A percentile compares a stretch with the other conserved stretches of the same genome.
Conservation (phyloP, 768 basidiomycete genomes). For the Hygrocybe coccinea region DNA sequence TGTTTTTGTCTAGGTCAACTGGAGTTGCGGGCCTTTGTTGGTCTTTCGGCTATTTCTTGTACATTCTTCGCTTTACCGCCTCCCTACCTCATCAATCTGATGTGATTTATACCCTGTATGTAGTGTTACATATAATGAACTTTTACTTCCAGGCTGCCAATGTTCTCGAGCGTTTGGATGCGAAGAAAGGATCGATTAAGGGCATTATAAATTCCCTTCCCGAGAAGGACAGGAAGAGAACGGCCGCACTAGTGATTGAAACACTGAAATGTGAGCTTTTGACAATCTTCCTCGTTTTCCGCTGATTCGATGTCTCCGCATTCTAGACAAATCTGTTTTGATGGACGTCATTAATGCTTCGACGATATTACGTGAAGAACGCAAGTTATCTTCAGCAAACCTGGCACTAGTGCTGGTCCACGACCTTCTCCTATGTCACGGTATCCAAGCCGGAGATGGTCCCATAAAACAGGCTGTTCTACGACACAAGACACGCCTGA, state of each 20-base stretch:
- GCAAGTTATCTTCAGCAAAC: slow-evolving; percentile 68
- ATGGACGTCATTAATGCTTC: slow-evolving; percentile 62
- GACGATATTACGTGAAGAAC: slow-evolving; percentile 69
- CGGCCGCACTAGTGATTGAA: slow-evolving; percentile 85
- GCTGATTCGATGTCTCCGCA: neutral
- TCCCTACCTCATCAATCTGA: slow-evolving; percentile 12
- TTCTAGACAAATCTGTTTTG: slow-evolving; percentile 72
- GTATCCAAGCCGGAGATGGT: slow-evolving; percentile 89
- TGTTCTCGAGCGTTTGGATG: slow-evolving; percentile 78
- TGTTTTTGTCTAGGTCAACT: too few species aligned
- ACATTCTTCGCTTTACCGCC: slow-evolving; percentile 1
- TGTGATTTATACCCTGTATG: slow-evolving; percentile 28
- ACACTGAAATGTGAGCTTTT: slow-evolving; percentile 84
- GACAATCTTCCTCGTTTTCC: neutral
- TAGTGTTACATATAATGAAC: slow-evolving; percentile 58
- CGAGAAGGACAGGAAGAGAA: slow-evolving; percentile 70
- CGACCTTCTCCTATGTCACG: slow-evolving; percentile 70
- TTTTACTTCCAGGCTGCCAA: slow-evolving; percentile 91
- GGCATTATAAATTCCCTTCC: slow-evolving; percentile 70
- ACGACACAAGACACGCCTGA: slow-evolving; percentile 84
- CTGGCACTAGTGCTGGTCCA: slow-evolving; percentile 86
- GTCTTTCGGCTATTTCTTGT: neutral
- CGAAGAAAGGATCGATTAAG: slow-evolving; percentile 90
- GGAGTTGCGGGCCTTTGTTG: too few species aligned
- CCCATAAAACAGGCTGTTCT: slow-evolving; percentile 83